These are phyloP conservation scores for Trametes meyenii DNA, from an alignment of 768 basidiomycete genomes.

Conservation along the genomic window DNA sequence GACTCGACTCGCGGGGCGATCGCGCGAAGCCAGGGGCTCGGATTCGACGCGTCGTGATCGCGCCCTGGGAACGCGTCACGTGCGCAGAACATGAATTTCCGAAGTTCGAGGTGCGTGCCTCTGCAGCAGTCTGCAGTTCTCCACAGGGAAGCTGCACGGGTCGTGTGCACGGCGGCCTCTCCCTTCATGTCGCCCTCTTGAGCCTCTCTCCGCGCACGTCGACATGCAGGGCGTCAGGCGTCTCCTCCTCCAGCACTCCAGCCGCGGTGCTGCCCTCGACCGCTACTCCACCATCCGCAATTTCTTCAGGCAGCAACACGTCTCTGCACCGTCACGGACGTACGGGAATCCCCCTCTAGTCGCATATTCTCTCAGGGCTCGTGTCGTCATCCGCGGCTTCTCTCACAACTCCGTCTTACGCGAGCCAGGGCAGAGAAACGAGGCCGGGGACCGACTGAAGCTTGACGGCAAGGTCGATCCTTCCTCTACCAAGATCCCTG, in stretches of 20 bases:
- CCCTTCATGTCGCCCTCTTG: conserved; percentile 1
- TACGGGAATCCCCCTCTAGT: not conserved
- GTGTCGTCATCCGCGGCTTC: conserved; percentile 2
- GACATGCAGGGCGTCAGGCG: conserved; percentile 20
- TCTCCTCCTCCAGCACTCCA: conserved; percentile 21
- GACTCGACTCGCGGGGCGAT: not conserved
- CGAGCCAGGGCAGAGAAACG: not conserved
- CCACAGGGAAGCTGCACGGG: not conserved
- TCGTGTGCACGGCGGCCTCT: conserved; percentile 3
- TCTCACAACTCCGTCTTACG: not conserved
- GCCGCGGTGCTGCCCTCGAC: conserved; percentile 43
- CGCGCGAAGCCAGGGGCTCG: not conserved
- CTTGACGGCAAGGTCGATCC: not conserved
- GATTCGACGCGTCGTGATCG: conserved; percentile 5
- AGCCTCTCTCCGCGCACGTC: not conserved
- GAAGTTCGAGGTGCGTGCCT: not conserved
- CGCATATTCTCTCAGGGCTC: not conserved
- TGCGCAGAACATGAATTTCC: conserved; percentile 2
- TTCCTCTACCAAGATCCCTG: conserved; percentile 8
- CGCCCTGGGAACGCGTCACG: conserved; percentile 10
- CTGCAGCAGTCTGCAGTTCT: too few species aligned
- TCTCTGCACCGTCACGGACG: not conserved
- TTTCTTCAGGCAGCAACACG: conserved; percentile 51
- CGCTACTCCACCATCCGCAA: conserved; percentile 60
- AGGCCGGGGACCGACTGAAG: not conserved